phyloP scores from a whole-genome alignment of 169 alveolate species.

The Cryptosporidium viatorum region DNA sequence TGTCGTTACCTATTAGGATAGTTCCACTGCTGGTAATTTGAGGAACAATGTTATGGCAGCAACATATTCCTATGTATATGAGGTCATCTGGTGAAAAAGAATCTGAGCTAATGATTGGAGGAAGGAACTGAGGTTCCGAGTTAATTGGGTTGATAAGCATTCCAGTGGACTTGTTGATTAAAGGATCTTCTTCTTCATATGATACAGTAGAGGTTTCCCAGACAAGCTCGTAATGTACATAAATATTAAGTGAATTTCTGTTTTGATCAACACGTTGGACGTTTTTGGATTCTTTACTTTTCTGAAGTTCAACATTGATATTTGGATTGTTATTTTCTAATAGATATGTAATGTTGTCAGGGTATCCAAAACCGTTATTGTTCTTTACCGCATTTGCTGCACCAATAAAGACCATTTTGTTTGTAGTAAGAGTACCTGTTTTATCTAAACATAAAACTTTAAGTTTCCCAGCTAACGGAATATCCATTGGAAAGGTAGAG shows the following conservation, averaged over 20 bases:
- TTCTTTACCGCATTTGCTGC: not conserved
- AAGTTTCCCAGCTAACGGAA: slow-evolving; percentile 67
- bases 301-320: not conserved
- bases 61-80: slow-evolving; percentile 23
- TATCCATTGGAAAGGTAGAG: slow-evolving; percentile 42
- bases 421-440: slow-evolving; percentile 69
- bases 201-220: slow-evolving; percentile 65
- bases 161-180: not conserved
- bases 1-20: slow-evolving; percentile 37
- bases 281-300: not conserved
- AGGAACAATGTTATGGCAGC: slow-evolving; percentile 41
- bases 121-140: not conserved
- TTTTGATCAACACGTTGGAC: not conserved
- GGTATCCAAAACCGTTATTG: not conserved
- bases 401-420: slow-evolving; percentile 53
- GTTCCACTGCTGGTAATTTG: not conserved
- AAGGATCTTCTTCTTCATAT: slow-evolving; percentile 68
- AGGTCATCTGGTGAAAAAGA: slow-evolving; percentile 23
- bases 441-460: slow-evolving; percentile 58
- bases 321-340: not conserved
- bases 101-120: not conserved
- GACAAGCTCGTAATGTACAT: slow-evolving; percentile 14
- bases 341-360: not conserved
- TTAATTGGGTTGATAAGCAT: not conserved
- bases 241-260: slow-evolving; percentile 14